Base-by-base conservation (phyloP, 1,284 basidiomycete genomes). In the Puccinia hordei region DNA sequence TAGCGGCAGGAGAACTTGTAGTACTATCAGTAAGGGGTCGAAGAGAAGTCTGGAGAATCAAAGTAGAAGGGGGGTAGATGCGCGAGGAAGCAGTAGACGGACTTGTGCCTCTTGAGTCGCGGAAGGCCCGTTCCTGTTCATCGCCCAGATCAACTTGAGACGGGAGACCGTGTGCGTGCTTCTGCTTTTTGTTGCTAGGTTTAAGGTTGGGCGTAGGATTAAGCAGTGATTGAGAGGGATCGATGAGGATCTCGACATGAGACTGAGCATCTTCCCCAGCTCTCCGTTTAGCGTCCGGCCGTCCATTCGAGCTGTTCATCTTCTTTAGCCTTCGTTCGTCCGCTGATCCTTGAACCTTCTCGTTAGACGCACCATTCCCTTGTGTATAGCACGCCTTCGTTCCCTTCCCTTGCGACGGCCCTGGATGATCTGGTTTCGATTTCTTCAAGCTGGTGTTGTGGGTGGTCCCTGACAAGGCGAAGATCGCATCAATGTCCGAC, bases 401-500 rank as follows among this genome's bases (percentile, higher is more conserved):
- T n/a, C 24, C 6, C 53, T 27, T n/a, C n/a, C 53, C 24, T n/a
- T 55, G 6, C 53, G 53, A 55, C 24, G 53, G 24, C 53, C 53
- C 27, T 49, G n/a, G 66, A 69, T n/a, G 5, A 15, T 49, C n/a
- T 69, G n/a, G 57, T 33, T 30, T 51, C 38, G n/a, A 0, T 12
- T 46, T 19, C 46, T 46, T 69, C n/a, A 2, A 13, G 46, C 13
- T 49, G 9, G 22, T 46, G 33, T n/a, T 27, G n/a, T 41, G 49
- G 19, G n/a, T 49, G 3, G 66, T 15, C 66, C 35, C 33, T 69
- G n/a, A 9, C 19, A n/a, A 15, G 27, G 41, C n/a, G 22, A 69
- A 69, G 8, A 69, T 69, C n/a, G 66, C 66, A 30, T 69, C 66
- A n/a, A 69, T 69, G 19, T 69, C 66, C 2, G 66, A 49, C 12